Evolutionary conservation across 202 grass and related monocot genomes (phyloP).

Genomic region (Musa balbisiana): DNA sequence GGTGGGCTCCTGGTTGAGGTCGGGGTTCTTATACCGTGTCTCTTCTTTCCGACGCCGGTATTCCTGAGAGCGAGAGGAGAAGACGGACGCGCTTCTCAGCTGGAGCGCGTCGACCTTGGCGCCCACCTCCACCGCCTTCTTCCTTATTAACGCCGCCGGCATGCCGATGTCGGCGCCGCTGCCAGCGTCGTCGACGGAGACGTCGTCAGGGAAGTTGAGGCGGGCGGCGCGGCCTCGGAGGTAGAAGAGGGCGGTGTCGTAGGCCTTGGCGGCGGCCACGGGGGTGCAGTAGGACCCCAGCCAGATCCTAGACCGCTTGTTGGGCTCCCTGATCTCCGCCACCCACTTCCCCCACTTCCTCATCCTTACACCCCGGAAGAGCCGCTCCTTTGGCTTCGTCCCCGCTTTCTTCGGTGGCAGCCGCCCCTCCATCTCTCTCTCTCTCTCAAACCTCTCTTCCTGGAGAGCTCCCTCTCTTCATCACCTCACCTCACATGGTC

Average conservation of each 20-base stretch:
- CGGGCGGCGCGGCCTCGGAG: conserved; percentile 63
- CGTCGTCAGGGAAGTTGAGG: conserved; percentile 93
- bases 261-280: conserved; percentile 84
- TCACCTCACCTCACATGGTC: too few relatives aligned
- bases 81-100: conserved; percentile 9
- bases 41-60: conserved; percentile 13
- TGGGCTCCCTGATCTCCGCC: conserved; percentile 93
- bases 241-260: conserved; percentile 96
- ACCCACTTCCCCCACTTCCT: conserved; percentile 99
- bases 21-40: conserved; percentile 40
- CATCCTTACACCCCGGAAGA: conserved; percentile 78
- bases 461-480: neutral
- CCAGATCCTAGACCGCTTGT: conserved; percentile 96
- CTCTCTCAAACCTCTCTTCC: neutral
- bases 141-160: conserved; percentile 63
- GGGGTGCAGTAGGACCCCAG: conserved; percentile 76
- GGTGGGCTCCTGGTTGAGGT: conserved; percentile 75
- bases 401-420: neutral
- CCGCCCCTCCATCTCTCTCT: neutral
- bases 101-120: conserved; percentile 73
- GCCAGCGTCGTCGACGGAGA: conserved; percentile 19
- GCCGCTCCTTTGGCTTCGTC: conserved; percentile 16
- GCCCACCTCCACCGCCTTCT: conserved; percentile 88
- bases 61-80: conserved; percentile 23
- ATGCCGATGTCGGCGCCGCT: conserved; percentile 25